Conservation (phyloP, 345 rosid genomes). For the Citrus medica region DNA sequence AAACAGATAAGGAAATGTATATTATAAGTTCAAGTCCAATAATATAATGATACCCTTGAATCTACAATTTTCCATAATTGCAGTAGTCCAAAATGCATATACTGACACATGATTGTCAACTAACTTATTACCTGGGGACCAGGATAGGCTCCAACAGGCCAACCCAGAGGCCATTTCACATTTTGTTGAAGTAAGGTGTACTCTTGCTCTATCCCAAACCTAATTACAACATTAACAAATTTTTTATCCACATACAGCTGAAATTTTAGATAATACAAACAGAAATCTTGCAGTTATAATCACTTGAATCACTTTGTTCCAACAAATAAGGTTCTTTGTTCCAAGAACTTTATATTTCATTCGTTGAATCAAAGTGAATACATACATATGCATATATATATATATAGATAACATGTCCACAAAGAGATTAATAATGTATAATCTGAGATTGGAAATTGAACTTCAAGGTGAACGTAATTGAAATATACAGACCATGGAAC, state of each 20-base stretch:
- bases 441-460: conserved; percentile 5
- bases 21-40: background rate
- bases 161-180: conserved; percentile 97
- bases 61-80: background rate
- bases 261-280: background rate
- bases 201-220: conserved; percentile 99
- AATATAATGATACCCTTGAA: background rate
- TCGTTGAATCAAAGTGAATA: background rate
- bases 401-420: background rate
- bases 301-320: background rate
- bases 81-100: background rate
- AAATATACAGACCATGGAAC: conserved; percentile 65
- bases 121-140: conserved; percentile 80
- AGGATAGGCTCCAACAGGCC: conserved; percentile 98
- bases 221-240: conserved; percentile 9
- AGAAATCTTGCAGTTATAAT: background rate
- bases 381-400: background rate
- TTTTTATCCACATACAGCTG: background rate
- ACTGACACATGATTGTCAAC: background rate
- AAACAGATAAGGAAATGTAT: conserved; percentile 1
- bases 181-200: conserved; percentile 87
- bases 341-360: background rate
- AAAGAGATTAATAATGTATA: background rate
- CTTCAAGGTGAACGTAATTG: background rate
- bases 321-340: background rate